Base-by-base conservation (phyloP, 495 filamentous ascomycete species). In the Aspergillus hancockii region DNA sequence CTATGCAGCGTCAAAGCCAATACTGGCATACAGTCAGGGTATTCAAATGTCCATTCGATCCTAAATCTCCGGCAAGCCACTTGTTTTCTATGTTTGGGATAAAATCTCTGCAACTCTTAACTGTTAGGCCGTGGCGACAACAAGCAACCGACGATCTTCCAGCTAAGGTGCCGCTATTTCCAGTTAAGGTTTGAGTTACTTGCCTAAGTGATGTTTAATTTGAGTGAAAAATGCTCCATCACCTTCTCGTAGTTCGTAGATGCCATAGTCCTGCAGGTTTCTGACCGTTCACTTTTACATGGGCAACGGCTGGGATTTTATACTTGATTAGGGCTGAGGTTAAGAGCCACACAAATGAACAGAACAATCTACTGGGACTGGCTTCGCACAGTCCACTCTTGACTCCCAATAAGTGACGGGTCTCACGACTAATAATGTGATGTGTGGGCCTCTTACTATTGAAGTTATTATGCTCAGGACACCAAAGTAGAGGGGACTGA, bases 101-200 rank as follows among this genome's bases (percentile, higher is more conserved):
- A 28, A 28, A 7, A 49, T 22, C 13, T 18, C n/a, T 10, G 23
- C 16, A 36, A 3, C 4, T 25, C 12, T 52, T 31, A 12, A 55
- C 19, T n/a, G 30, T 7, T 21, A 9, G 41, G 7, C 13, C 0
- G 31, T 38, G 50, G 22, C 50, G 22, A 52, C 14, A 47, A 21
- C 25, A 41, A 34, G 18, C 14, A 21, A 47, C 8, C 41, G 54
- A 49, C 41, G 54, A 56, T 56, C 54, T 23, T 49, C 23, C 28
- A 22, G 18, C 41, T 47, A 56, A 32, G 28, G 18, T 23, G 16
- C n/a, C 9, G 36, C 54, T 19, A 56, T 32, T 18, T 31, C 25
- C 28, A 23, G 25, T 56, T 56, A 49, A 56, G 18, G 54, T 49
- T 56, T 49, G 28, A 12, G 22, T 56, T n/a, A 14, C 41, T 18